Conservation (phyloP, 345 rosid genomes). For the Draba incana region DNA sequence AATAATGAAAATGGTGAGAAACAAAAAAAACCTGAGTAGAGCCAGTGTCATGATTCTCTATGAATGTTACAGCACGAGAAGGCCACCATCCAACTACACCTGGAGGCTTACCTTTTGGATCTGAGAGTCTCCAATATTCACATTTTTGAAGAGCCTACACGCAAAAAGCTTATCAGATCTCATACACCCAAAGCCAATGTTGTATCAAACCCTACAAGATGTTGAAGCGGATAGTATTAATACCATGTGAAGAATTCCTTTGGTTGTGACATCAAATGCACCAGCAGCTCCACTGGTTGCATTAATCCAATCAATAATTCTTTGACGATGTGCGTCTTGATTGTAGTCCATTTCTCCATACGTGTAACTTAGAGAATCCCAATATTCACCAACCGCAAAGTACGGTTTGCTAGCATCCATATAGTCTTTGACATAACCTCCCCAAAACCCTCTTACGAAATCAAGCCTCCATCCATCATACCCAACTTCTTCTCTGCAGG, state of each 20-base stretch:
- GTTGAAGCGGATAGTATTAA: not conserved
- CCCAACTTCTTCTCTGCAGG: slow-evolving; percentile 84
- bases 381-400: slow-evolving; percentile 93
- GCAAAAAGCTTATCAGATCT: not conserved
- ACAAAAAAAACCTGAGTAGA: slow-evolving; percentile 78
- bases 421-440: slow-evolving; percentile 99
- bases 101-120: slow-evolving; percentile 87
- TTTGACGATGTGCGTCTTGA: slow-evolving; percentile 95
- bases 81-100: slow-evolving; percentile 99
- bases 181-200: slow-evolving; percentile 1
- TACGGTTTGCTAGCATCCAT: slow-evolving; percentile 80
- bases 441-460: slow-evolving; percentile 99
- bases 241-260: slow-evolving; percentile 93
- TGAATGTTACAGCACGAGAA: slow-evolving; percentile 95
- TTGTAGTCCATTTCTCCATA: slow-evolving; percentile 90
- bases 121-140: slow-evolving; percentile 96
- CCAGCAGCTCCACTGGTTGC: slow-evolving; percentile 82
- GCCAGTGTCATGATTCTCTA: slow-evolving; percentile 98
- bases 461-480: slow-evolving; percentile 99
- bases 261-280: slow-evolving; percentile 98
- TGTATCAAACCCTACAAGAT: not conserved
- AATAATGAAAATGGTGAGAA: not conserved
- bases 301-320: slow-evolving; percentile 91
- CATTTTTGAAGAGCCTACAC: slow-evolving; percentile 74
- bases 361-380: slow-evolving; percentile 92